Conservation (phyloP, 768 basidiomycete genomes). For the Megacollybia marginata region DNA sequence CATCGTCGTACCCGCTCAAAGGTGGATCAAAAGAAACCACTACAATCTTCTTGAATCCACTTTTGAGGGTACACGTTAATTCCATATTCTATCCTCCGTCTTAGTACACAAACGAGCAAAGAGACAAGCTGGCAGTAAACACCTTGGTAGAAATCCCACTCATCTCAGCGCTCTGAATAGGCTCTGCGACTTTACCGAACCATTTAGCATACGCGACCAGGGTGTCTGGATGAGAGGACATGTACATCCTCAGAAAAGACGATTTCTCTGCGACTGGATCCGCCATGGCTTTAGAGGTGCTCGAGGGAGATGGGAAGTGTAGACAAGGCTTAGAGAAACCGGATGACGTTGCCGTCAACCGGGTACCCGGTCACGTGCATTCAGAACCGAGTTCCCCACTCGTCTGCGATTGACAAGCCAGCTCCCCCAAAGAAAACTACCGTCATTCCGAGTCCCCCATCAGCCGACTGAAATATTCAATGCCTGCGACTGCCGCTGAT, state of each 20-base stretch:
- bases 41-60: constrained; percentile 39
- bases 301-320: not conserved
- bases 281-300: constrained; percentile 42
- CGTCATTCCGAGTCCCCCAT: too few species aligned
- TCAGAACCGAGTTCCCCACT: too few species aligned
- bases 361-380: too few species aligned
- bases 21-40: constrained; percentile 63
- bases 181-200: constrained; percentile 55
- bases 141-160: constrained; percentile 61
- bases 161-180: constrained; percentile 63
- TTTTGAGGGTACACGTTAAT: constrained; percentile 52
- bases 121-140: constrained; percentile 6
- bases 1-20: constrained; percentile 68
- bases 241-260: constrained; percentile 74
- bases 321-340: too few species aligned
- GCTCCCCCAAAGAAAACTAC: too few species aligned
- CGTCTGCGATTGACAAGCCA: too few species aligned
- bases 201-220: constrained; percentile 78
- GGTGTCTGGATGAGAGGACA: constrained; percentile 79
- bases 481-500: too few species aligned
- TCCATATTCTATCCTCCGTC: constrained; percentile 53
- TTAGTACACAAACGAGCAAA: not conserved
- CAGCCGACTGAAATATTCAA: too few species aligned
- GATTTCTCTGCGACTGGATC: constrained; percentile 76
- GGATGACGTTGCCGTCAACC: too few species aligned